Percentiles rank a stretch among this genome's conserved stretches.
phyloP scores from a whole-genome alignment of 208 protist species.

The Acanthamoeba royreba region DNA sequence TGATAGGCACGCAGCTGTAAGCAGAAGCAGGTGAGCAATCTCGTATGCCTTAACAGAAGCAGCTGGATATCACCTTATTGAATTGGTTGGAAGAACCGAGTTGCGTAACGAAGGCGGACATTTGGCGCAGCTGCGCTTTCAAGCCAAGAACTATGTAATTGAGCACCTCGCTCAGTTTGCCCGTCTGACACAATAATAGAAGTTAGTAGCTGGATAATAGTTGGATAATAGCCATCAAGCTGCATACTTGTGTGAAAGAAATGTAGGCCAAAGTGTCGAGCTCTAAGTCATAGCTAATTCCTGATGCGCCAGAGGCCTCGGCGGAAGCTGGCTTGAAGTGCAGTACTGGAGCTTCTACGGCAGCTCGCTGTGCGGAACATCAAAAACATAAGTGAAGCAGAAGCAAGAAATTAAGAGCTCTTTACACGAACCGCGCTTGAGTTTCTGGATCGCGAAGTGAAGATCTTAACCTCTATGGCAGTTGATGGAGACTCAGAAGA shows the following conservation, averaged over 20 bases:
- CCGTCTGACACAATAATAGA: not conserved
- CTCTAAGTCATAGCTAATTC: not conserved
- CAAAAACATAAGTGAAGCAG: not conserved
- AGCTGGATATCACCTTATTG: not conserved
- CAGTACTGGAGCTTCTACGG: not conserved
- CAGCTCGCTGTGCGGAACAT: not conserved
- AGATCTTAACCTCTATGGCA: not conserved
- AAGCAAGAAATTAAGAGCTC: not conserved
- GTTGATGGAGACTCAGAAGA: not conserved
- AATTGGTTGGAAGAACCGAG: not conserved
- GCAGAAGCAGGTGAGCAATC: not conserved
- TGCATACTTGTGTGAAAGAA: not conserved
- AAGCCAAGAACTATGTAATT: not conserved
- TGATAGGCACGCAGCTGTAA: not conserved
- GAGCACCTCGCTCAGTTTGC: not conserved
- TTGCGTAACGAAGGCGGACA: not conserved
- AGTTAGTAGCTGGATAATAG: not conserved
- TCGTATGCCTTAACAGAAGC: not conserved
- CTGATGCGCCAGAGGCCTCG: not conserved
- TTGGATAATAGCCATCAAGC: not conserved
- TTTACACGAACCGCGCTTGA: not conserved
- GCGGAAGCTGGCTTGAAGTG: not conserved
- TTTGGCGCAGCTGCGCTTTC: not conserved
- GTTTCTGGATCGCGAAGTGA: not conserved
- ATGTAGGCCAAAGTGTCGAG: not conserved